A percentile compares a stretch with the other conserved stretches of the same genome.
Conservation (phyloP, 495 filamentous ascomycete genomes). For the Aspergillus kassunensis region DNA sequence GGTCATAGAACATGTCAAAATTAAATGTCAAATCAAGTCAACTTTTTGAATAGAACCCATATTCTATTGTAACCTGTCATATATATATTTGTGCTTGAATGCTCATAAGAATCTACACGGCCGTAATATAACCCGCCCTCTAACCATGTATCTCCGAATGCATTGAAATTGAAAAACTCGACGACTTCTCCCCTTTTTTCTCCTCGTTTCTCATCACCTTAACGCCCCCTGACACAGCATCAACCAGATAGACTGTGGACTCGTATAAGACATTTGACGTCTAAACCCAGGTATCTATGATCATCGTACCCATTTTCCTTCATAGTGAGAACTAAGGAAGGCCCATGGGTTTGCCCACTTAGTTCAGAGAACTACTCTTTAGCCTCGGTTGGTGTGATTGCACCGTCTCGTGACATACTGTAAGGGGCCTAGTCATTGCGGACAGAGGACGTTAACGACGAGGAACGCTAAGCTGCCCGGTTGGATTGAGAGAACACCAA, state of each 20-base stretch:
- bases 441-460: background rate
- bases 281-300: background rate
- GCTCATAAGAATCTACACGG: too few species aligned
- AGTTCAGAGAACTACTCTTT: conserved; percentile 19
- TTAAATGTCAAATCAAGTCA: too few species aligned
- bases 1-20: too few species aligned
- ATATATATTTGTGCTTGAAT: too few species aligned
- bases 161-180: too few species aligned
- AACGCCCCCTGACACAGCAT: background rate
- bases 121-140: too few species aligned
- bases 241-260: background rate
- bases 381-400: conserved; percentile 35
- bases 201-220: too few species aligned
- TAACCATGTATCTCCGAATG: too few species aligned
- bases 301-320: background rate
- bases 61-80: too few species aligned
- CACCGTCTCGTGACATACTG: conserved; percentile 44
- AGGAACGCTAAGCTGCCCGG: background rate
- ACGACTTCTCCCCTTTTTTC: too few species aligned
- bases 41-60: too few species aligned
- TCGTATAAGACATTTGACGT: background rate
- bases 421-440: conserved; percentile 38
- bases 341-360: background rate
- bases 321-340: background rate
- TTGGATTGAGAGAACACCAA: background rate